Evolutionary conservation across 495 filamentous ascomycete genomes (phyloP).

Genomic region (Penicillium silybi): DNA sequence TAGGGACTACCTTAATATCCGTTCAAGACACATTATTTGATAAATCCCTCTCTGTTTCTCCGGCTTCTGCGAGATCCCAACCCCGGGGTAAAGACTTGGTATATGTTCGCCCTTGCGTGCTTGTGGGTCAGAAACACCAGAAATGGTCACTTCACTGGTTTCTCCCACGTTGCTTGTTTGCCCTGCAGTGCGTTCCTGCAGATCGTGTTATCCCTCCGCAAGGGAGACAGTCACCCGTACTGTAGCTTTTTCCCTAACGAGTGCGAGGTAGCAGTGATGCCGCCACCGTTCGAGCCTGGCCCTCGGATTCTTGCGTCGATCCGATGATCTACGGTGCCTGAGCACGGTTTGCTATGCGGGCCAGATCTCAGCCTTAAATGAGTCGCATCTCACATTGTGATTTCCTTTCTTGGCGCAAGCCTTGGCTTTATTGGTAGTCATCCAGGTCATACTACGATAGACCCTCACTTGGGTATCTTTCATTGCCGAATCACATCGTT

Average conservation of each 20-base stretch:
- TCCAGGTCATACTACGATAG: background rate
- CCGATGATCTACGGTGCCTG: slow-evolving; percentile 11
- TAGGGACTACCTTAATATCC: slow-evolving; percentile 5
- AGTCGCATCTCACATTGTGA: background rate
- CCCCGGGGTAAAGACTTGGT: background rate
- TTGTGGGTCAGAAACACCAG: slow-evolving; percentile 1
- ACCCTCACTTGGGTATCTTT: background rate
- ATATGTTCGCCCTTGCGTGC: slow-evolving; percentile 13
- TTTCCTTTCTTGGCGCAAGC: background rate
- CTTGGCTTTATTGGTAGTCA: background rate
- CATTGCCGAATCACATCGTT: background rate
- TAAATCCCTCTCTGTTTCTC: slow-evolving; percentile 1
- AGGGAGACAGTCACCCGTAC: slow-evolving; percentile 4
- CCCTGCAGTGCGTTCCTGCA: background rate
- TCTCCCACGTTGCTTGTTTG: slow-evolving; percentile 6
- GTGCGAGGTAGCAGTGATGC: background rate
- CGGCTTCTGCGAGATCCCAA: slow-evolving; percentile 14
- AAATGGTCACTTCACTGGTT: background rate
- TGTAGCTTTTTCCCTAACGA: background rate
- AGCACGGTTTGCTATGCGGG: background rate
- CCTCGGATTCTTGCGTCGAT: slow-evolving; percentile 2
- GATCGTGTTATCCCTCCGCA: background rate
- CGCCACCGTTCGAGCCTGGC: background rate
- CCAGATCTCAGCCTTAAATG: slow-evolving; percentile 2
- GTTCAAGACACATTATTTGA: slow-evolving; percentile 4